A percentile compares a stretch with the other conserved stretches of the same genome.
Evolutionary conservation across 257 asterid species (phyloP).

Genomic region (Leptodermis oblonga): DNA sequence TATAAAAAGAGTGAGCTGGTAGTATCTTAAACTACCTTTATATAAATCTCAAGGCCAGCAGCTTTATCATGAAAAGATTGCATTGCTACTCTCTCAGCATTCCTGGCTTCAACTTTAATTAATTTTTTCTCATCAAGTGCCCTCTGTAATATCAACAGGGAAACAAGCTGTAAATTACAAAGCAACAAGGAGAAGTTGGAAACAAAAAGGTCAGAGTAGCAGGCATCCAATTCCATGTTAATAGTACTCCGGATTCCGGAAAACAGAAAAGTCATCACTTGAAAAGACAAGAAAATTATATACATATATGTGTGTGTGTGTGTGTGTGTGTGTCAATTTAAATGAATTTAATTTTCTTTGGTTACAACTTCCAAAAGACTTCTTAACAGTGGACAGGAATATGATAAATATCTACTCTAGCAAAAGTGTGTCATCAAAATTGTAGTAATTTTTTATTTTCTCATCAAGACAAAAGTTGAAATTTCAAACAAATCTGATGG

Average conservation of each 20-base stretch:
- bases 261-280: neutral
- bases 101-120: conserved; percentile 50
- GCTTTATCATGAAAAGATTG: conserved; percentile 69
- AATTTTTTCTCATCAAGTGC: conserved; percentile 63
- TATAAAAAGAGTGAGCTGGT: conserved; percentile 15
- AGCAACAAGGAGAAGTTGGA: neutral
- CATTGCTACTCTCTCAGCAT: conserved; percentile 68
- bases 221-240: neutral
- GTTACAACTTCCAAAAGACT: neutral
- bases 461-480: neutral
- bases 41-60: conserved; percentile 59
- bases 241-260: too few relatives aligned
- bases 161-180: conserved; percentile 7
- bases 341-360: neutral
- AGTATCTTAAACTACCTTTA: conserved; percentile 46
- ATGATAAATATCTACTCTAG: neutral
- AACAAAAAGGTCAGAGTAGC: neutral
- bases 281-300: neutral
- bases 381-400: too few relatives aligned
- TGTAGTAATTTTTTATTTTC: neutral
- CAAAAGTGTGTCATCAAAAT: neutral
- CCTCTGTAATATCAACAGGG: conserved; percentile 35
- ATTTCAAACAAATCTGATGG: neutral
- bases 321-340: too few relatives aligned
- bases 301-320: too few relatives aligned